Evolutionary conservation across 2,329 filamentous ascomycete genomes (phyloP).

Genomic region (Penicillium frequentans): DNA sequence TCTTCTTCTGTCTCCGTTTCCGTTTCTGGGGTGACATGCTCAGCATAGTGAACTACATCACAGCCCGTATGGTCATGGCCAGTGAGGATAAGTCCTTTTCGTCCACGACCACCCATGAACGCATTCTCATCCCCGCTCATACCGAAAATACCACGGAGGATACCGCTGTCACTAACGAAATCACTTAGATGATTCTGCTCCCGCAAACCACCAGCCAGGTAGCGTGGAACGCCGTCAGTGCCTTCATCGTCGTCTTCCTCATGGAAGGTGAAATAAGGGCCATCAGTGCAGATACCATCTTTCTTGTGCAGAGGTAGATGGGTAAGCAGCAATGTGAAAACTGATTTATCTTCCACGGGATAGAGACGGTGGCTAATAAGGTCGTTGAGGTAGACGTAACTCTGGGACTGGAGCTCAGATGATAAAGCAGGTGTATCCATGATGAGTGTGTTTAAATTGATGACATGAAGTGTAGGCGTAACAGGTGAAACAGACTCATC

Average conservation of each 20-base stretch:
- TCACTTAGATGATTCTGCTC: conserved; percentile 89
- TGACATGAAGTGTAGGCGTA: conserved; percentile 69
- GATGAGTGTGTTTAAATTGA: conserved; percentile 91
- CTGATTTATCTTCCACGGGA: conserved; percentile 62
- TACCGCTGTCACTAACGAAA: conserved; percentile 64
- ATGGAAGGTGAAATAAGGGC: conserved; percentile 80
- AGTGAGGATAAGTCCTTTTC: conserved; percentile 78
- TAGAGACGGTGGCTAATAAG: conserved; percentile 58
- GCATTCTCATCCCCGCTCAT: conserved; percentile 64
- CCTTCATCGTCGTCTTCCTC: conserved; percentile 65
- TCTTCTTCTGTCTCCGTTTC: neutral
- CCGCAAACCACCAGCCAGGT: conserved; percentile 53
- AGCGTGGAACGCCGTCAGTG: conserved; percentile 37
- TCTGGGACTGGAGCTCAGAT: conserved; percentile 67
- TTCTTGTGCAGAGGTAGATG: conserved; percentile 89
- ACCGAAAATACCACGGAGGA: conserved; percentile 84
- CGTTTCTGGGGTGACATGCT: conserved; percentile 45
- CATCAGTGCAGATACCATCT: conserved; percentile 78
- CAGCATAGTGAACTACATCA: conserved; percentile 80
- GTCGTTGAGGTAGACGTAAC: conserved; percentile 69
- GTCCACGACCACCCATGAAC: conserved; percentile 62
- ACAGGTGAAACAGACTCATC: neutral
- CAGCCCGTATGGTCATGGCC: conserved; percentile 96
- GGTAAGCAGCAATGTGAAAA: conserved; percentile 81
- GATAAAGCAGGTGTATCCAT: conserved; percentile 79